Evolutionary conservation across 2,329 filamentous ascomycete species (phyloP).

Genomic region (Fusarium piperis): DNA sequence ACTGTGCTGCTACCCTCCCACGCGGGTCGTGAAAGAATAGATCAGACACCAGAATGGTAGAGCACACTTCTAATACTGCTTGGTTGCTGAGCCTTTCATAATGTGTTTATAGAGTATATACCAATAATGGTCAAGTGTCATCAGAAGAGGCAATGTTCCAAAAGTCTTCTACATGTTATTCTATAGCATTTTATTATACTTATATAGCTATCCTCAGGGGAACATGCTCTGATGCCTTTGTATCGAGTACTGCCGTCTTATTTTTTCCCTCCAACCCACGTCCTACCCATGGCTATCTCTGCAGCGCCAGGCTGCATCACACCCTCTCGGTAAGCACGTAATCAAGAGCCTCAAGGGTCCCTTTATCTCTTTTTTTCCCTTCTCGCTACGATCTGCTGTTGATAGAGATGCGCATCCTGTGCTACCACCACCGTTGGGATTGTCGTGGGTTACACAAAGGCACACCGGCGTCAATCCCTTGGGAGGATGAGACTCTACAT

Average conservation of each 20-base stretch:
- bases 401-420: constrained; percentile 20
- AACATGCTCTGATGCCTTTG: not conserved
- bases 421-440: constrained; percentile 13
- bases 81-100: not conserved
- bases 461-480: constrained; percentile 17
- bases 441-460: constrained; percentile 19
- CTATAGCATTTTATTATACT: not conserved
- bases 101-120: not conserved
- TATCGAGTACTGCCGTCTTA: not conserved
- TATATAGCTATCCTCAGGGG: not conserved
- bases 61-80: not conserved
- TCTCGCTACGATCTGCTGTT: constrained; percentile 26
- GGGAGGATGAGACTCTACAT: constrained; percentile 11
- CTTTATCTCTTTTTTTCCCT: not conserved
- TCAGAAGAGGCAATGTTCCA: not conserved
- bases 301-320: constrained; percentile 15
- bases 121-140: not conserved
- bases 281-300: constrained; percentile 21
- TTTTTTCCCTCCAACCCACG: not conserved
- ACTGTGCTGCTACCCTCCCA: constrained; percentile 23
- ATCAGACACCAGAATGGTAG: not conserved
- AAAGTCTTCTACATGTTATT: not conserved
- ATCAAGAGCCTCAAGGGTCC: constrained; percentile 31
- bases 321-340: constrained; percentile 19
- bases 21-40: not conserved